phyloP scores from a whole-genome alignment of 495 filamentous ascomycete species.

The Chaetomium tenue region DNA sequence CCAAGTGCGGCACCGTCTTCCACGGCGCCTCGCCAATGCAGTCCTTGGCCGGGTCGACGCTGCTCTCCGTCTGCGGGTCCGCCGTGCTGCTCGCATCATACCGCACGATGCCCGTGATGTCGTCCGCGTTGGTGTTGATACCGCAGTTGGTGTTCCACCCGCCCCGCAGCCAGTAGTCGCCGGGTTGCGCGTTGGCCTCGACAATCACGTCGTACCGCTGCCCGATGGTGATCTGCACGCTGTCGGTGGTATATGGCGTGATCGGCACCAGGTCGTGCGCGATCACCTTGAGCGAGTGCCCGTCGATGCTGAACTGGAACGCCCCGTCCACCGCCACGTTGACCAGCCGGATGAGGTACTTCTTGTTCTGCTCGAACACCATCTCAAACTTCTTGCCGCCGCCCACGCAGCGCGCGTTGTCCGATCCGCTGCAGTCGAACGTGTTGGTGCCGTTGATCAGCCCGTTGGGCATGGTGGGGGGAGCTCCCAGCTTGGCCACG shows the following conservation, averaged over 20 bases:
- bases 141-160: constrained; percentile 42
- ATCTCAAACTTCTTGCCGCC: constrained; percentile 9
- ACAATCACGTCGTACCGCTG: constrained; percentile 70
- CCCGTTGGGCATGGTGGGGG: constrained; percentile 25
- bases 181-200: constrained; percentile 49
- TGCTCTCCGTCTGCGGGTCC: neutral
- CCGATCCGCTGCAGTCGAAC: constrained; percentile 33
- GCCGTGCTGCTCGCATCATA: constrained; percentile 39
- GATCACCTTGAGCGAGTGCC: constrained; percentile 52
- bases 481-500: neutral
- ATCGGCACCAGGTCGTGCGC: constrained; percentile 53
- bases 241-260: constrained; percentile 46
- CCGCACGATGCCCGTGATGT: constrained; percentile 58
- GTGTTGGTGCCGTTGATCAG: constrained; percentile 41
- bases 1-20: neutral
- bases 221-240: constrained; percentile 57
- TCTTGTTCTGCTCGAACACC: constrained; percentile 40
- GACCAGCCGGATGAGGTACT: constrained; percentile 53
- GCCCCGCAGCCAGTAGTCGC: constrained; percentile 56
- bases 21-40: neutral
- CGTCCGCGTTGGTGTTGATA: constrained; percentile 31
- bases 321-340: constrained; percentile 47
- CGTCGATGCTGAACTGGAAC: constrained; percentile 47
- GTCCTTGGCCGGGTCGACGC: neutral
- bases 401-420: constrained; percentile 29